Conservation (phyloP, 768 basidiomycete species). For the Lentinula sp. region DNA sequence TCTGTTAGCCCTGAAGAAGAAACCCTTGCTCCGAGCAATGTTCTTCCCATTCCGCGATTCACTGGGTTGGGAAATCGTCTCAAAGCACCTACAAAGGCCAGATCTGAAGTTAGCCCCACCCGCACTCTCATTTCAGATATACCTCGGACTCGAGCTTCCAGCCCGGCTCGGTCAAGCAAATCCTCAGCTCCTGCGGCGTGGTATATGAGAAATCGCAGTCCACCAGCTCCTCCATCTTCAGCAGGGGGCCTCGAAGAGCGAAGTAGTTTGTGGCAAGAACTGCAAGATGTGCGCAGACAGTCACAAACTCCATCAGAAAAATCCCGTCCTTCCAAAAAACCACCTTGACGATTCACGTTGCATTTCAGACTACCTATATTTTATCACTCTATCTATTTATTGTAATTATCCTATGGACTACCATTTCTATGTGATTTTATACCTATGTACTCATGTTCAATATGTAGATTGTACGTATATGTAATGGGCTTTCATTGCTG, state of each 20-base stretch:
- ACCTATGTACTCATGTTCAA: neutral
- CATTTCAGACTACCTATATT: neutral
- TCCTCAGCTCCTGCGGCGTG: conserved; percentile 11
- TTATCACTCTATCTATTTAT: neutral
- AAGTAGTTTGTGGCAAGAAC: conserved; percentile 50
- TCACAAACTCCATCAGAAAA: conserved; percentile 39
- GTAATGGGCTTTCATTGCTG: too few species aligned
- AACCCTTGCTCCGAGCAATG: conserved; percentile 4
- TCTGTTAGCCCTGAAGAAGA: conserved; percentile 16
- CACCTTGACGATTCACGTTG: conserved; percentile 18
- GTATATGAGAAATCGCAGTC: conserved; percentile 6
- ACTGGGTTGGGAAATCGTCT: neutral
- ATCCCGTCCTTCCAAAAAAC: conserved; percentile 28
- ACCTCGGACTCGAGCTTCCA: conserved; percentile 19
- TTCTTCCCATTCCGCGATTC: neutral
- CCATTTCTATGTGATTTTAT: neutral
- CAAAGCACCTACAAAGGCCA: conserved; percentile 16
- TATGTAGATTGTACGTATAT: too few species aligned
- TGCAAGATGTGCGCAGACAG: conserved; percentile 43
- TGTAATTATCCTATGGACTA: neutral
- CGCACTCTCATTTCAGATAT: conserved; percentile 19
- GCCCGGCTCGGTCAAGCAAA: conserved; percentile 16
- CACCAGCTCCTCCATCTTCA: conserved; percentile 20
- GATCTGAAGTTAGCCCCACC: conserved; percentile 23
- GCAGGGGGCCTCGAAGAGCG: conserved; percentile 29